Base-by-base conservation (phyloP, 495 filamentous ascomycete species). In the Hypoxylon rickii region DNA sequence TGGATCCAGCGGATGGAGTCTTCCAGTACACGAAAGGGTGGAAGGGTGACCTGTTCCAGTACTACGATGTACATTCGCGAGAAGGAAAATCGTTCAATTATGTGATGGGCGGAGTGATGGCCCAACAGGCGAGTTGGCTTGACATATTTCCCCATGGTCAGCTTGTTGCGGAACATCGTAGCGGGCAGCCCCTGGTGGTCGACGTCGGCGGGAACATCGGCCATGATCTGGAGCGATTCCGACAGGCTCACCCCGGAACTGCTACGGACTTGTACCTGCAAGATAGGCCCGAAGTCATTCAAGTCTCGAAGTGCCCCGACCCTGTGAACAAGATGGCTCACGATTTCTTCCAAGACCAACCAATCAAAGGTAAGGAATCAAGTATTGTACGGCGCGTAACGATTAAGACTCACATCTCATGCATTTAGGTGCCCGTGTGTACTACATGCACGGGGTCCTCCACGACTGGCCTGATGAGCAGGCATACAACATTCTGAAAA, bases 381-480 rank as follows among this genome's bases (percentile, higher is more conserved):
- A 29, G n/a, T n/a, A n/a, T n/a, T n/a, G n/a, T n/a, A n/a, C n/a
- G n/a, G n/a, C n/a, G n/a, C n/a, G n/a, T n/a, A n/a, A n/a, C n/a
- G n/a, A n/a, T n/a, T n/a, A n/a, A n/a, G n/a, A n/a, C n/a, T n/a
- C n/a, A n/a, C n/a, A n/a, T n/a, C 24, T 10, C 10, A 10, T 5
- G 5, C 24, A 29, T 29, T 29, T 33, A 76, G 72, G 70, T 15
- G 66, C 71, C 4, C 65, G 65, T 17, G 61, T 53, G 1, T 75
- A 75, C 56, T 73, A 67, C 52, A 53, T 70, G 33, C 67, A 69
- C 34, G 55, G 50, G 16, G 53, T 74, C 13, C 43, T 74, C 18
- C 72, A 76, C 47, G 71, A 75, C 51, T 76, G 72, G 72, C 56
- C 63, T 1, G 73, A 74, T 16, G 61, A 65, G 10, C 51, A 44